A percentile compares a stretch with the other conserved stretches of the same genome.
Evolutionary conservation across 2,329 filamentous ascomycete species (phyloP).

Genomic region (Botrytis fragariae): DNA sequence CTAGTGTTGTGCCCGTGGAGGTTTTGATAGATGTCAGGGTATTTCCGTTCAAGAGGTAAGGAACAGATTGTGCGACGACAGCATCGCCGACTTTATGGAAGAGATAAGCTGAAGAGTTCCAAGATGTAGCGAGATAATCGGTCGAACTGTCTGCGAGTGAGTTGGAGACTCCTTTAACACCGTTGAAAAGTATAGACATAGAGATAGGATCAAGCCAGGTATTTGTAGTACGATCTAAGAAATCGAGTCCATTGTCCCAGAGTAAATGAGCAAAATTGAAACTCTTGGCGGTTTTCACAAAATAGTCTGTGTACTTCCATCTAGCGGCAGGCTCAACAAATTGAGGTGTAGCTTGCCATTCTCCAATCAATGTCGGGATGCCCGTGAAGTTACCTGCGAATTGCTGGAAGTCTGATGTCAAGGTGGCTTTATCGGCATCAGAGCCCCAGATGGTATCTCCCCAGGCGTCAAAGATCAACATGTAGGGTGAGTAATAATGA

Average conservation of each 20-base stretch:
- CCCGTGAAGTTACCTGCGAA: conserved; percentile 54
- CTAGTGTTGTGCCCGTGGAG: conserved; percentile 41
- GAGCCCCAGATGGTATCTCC: conserved; percentile 61
- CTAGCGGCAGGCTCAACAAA: conserved; percentile 54
- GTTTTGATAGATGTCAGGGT: conserved; percentile 45
- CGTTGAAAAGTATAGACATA: conserved; percentile 48
- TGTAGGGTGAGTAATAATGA: conserved; percentile 59
- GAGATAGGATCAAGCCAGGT: conserved; percentile 51
- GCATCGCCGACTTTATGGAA: conserved; percentile 51
- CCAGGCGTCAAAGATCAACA: conserved; percentile 50
- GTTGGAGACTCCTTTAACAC: conserved; percentile 46
- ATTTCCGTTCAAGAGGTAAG: conserved; percentile 56
- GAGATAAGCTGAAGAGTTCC: conserved; percentile 53
- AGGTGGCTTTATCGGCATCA: conserved; percentile 49
- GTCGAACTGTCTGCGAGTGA: conserved; percentile 52
- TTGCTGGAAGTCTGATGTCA: conserved; percentile 50
- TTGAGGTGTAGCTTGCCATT: conserved; percentile 52
- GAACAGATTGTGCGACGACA: conserved; percentile 45
- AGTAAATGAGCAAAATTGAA: conserved; percentile 52
- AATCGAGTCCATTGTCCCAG: conserved; percentile 60
- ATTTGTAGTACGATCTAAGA: conserved; percentile 49
- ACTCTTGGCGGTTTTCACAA: conserved; percentile 48
- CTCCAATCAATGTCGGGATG: conserved; percentile 55
- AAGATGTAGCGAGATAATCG: conserved; percentile 45
- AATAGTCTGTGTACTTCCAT: conserved; percentile 57